Evolutionary conservation across 306 rosid genomes (phyloP), one percentile per base, ranked within the genome.

Genomic region (Dryas alaskensis): DNA sequence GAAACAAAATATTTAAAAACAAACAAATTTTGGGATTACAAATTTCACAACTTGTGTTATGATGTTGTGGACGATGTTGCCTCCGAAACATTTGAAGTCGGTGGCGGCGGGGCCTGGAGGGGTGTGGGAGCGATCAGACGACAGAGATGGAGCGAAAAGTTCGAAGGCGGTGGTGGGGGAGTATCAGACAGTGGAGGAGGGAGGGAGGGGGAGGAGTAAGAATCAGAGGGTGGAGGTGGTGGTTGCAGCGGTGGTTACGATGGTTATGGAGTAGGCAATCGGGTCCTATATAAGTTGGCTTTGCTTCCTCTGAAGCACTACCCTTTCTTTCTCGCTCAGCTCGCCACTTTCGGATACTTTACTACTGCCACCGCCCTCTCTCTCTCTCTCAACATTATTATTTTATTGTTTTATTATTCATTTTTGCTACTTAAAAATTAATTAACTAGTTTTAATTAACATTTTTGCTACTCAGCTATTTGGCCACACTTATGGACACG

Each of bases 281-380:
- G 98, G 49, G 98, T 92, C 65, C 40, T 90, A 69, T 90, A 92
- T 79, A 92, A 92, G 81, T 81, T 92, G 51, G 98, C 98, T 53
- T 83, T 92, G 89, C 89, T 92, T 75, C 98, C 98, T 31, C 85
- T 92, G 64, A 90, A 92, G 73, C 87, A 82, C 3, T 92, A 92
- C 65, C 98, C 98, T 9, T 92, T 92, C 87, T 92, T 92, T 72
- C 94, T 92, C 31, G 96, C 98, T 14, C 98, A 92, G 89, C 86
- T 92, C 70, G 92, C 98, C 40, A 88, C 98, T 65, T 84, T 90
- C 86, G 98, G 98, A 97, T 92, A 87, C 78, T 66, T 52, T 3
- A 31, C 50, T 31, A 1, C 31, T 8, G 1, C 22, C 22, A 22
- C 22, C 22, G 22, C 22, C 22, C 22, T 0, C 22, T 22, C 22